These are phyloP conservation scores for Phytophthora fragariae DNA, from an alignment of 352 stramenopile species.

Conservation along the genomic window DNA sequence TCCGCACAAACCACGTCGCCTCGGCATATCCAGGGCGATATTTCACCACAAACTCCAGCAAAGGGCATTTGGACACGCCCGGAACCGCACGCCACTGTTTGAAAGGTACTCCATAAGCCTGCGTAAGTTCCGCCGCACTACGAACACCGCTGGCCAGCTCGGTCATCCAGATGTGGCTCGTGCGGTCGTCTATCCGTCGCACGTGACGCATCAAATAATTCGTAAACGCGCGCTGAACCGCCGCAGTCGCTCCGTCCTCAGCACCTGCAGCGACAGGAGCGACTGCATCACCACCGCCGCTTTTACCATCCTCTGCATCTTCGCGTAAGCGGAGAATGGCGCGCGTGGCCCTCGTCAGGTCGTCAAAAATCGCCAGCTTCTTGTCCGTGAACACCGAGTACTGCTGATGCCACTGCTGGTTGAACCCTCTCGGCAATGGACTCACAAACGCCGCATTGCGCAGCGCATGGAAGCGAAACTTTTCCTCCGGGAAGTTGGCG, in stretches of 20 bases:
- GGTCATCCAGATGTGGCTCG: constrained; percentile 82
- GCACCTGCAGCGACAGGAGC: neutral
- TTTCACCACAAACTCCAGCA: constrained; percentile 80
- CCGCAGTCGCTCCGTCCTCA: constrained; percentile 21
- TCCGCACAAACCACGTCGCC: constrained; percentile 84
- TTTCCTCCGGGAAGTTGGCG: constrained; percentile 79
- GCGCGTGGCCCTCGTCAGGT: constrained; percentile 54
- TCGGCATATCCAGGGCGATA: constrained; percentile 77
- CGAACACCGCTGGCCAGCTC: constrained; percentile 72
- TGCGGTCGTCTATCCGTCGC: constrained; percentile 79
- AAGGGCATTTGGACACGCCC: constrained; percentile 79
- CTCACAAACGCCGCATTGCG: constrained; percentile 83
- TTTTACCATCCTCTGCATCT: constrained; percentile 13
- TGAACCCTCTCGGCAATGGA: constrained; percentile 76
- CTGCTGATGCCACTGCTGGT: constrained; percentile 83
- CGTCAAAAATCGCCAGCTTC: constrained; percentile 76
- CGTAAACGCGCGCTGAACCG: constrained; percentile 68
- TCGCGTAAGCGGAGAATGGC: constrained; percentile 54
- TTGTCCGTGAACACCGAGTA: constrained; percentile 89
- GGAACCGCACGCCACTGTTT: constrained; percentile 84
- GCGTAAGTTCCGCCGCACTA: constrained; percentile 75
- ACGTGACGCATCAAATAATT: constrained; percentile 88
- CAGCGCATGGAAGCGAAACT: constrained; percentile 80
- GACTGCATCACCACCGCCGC: constrained; percentile 18
- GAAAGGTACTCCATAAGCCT: constrained; percentile 82